Base-by-base conservation (phyloP, 225 moss, liverwort and hornwort species). In the Pleurozium schreberi region DNA sequence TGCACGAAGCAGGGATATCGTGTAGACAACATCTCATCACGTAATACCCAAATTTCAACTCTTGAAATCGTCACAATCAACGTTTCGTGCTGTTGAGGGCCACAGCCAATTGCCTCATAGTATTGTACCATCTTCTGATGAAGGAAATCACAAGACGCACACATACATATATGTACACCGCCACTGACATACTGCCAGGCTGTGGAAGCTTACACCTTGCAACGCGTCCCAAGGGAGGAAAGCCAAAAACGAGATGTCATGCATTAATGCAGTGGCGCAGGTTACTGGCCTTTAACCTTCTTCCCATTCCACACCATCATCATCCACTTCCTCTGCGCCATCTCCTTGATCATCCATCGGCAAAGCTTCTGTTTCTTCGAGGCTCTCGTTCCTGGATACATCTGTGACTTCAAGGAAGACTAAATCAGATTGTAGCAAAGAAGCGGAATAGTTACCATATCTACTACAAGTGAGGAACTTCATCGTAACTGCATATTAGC, bases 301-400 rank as follows among this genome's bases (percentile, higher is more conserved):
- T 86, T 98, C 97, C 97, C 98, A 97, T 88, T 98, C 98, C 66
- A 96, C 93, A 67, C 97, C 96, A 31, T 97, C 98, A 43, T 97
- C 96, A 71, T 96, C 98, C 89, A 82, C 81, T 81, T 95, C 95
- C 67, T 87, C 94, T 82, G 78, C 87, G 85, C 67, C 90, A 83
- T 81, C 92, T 77, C 92, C 95, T 87, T 94, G 93, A 76, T 91
- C 92, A 38, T 95, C 92, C 87, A 91, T 87, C 28, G 87, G 84
- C 87, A 86, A 45, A 79, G 70, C 84, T 89, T 82, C 92, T 90
- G 87, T 53, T 63, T 86, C 91, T 82, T 92, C 93, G 9, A 79
- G 60, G 58, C 70, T 90, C 85, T 81, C 91, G 79, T 89, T 84
- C 89, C 77, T 84, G 81, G 93, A 88, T 67, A 63, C 80, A 28